These are phyloP conservation scores for Jamesozyma gamospora DNA, from an alignment of 805 yeast genomes.

Conservation along the genomic window DNA sequence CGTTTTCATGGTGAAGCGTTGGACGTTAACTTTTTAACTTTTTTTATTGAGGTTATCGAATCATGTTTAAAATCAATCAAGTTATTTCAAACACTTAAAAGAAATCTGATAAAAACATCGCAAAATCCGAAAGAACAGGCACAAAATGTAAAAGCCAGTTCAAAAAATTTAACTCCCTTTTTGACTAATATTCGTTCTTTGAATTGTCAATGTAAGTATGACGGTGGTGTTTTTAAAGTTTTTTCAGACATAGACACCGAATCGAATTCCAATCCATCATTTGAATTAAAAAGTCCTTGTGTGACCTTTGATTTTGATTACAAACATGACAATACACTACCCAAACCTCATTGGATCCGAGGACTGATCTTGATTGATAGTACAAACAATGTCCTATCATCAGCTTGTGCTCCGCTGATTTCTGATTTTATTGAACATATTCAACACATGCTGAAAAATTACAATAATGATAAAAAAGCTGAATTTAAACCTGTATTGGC, in stretches of 20 bases:
- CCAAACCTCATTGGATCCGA: conserved; percentile 23
- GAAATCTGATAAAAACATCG: conserved; percentile 6
- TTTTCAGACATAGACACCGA: conserved; percentile 33
- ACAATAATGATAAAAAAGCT: conserved; percentile 9
- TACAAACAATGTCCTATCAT: conserved; percentile 59
- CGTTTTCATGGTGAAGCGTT: conserved; percentile 57
- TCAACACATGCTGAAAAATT: conserved; percentile 37
- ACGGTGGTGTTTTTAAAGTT: conserved; percentile 53
- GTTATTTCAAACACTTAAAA: conserved; percentile 31
- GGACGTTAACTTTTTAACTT: conserved; percentile 54
- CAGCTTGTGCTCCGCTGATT: conserved; percentile 73
- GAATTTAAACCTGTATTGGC: neutral
- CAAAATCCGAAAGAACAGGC: neutral
- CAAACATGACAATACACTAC: conserved; percentile 10
- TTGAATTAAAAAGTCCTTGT: conserved; percentile 68
- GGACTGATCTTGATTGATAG: conserved; percentile 29
- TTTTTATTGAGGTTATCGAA: conserved; percentile 46
- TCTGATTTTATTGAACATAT: conserved; percentile 45
- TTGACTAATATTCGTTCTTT: conserved; percentile 30
- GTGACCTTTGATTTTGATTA: conserved; percentile 51
- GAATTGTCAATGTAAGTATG: conserved; percentile 47
- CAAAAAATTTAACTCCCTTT: conserved; percentile 14
- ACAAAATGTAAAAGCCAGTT: neutral
- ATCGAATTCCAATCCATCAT: conserved; percentile 35
- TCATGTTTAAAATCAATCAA: conserved; percentile 39